Percentiles rank a stretch among this genome's conserved stretches.
phyloP scores from a whole-genome alignment of 768 basidiomycete genomes.

The Rhodotorula diobovata region DNA sequence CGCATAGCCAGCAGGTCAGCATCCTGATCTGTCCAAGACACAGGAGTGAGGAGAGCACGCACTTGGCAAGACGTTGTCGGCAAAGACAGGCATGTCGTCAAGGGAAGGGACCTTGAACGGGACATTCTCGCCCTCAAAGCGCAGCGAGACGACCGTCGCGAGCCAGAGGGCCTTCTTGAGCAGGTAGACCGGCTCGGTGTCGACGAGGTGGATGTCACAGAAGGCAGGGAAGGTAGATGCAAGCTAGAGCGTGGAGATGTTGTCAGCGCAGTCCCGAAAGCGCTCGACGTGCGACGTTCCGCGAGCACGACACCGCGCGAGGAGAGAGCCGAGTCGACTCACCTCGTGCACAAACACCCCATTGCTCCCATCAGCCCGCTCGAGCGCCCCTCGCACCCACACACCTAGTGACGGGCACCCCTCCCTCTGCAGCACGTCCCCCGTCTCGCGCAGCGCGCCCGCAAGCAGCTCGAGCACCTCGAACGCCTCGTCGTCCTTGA shows the following conservation, averaged over 20 bases:
- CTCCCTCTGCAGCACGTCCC: slow-evolving; percentile 56
- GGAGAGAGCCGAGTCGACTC: not conserved
- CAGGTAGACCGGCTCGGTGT: slow-evolving; percentile 56
- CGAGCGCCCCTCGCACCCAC: slow-evolving; percentile 67
- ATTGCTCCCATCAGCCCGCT: slow-evolving; percentile 52
- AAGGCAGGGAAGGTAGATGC: slow-evolving; percentile 75
- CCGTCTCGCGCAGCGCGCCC: slow-evolving; percentile 66
- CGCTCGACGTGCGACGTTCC: not conserved
- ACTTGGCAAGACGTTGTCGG: slow-evolving; percentile 53
- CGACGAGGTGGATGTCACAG: slow-evolving; percentile 65
- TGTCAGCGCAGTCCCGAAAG: not conserved
- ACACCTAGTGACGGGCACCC: slow-evolving; percentile 68
- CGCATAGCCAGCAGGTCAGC: slow-evolving; percentile 59
- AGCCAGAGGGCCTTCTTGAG: slow-evolving; percentile 88
- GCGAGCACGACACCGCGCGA: not conserved
- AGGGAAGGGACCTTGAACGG: slow-evolving; percentile 59
- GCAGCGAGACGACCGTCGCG: slow-evolving; percentile 62
- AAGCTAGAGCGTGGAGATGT: slow-evolving; percentile 53
- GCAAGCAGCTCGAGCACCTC: slow-evolving; percentile 67
- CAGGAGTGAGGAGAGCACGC: slow-evolving; percentile 47
- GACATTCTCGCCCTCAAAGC: slow-evolving; percentile 57
- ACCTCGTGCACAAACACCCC: slow-evolving; percentile 60
- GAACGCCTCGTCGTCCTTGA: slow-evolving; percentile 65
- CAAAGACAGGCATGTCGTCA: slow-evolving; percentile 27
- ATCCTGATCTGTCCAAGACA: not conserved